phyloP scores from a whole-genome alignment of 2,329 filamentous ascomycete species.

The Aciculosporium take region DNA sequence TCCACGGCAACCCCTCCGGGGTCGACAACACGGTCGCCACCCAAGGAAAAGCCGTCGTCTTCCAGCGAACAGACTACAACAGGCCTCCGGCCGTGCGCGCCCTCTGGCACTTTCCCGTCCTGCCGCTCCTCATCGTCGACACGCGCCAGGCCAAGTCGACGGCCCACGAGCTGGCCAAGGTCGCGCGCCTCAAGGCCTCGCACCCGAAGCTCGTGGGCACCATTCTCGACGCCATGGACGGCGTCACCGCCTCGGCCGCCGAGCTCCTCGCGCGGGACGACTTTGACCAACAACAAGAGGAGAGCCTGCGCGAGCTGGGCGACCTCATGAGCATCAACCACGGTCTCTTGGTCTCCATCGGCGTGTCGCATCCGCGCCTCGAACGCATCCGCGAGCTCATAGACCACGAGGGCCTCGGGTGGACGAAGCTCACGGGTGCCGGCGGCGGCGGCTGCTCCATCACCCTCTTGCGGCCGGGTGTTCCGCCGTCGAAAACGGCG shows the following conservation, averaged over 20 bases:
- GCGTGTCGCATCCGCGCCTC: constrained; percentile 85
- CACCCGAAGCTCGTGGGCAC: constrained; percentile 66
- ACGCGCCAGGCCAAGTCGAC: constrained; percentile 82
- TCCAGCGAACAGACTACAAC: constrained; percentile 64
- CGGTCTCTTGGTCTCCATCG: constrained; percentile 75
- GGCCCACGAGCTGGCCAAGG: constrained; percentile 72
- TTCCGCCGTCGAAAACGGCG: constrained; percentile 39
- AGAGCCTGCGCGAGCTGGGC: constrained; percentile 59
- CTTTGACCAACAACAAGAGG: constrained; percentile 51
- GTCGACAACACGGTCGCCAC: constrained; percentile 94
- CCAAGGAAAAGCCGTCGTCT: constrained; percentile 87
- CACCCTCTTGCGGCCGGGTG: constrained; percentile 63
- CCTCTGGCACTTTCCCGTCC: constrained; percentile 77
- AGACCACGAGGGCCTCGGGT: constrained; percentile 78
- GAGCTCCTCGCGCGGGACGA: constrained; percentile 42
- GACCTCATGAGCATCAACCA: constrained; percentile 91
- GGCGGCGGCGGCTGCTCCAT: constrained; percentile 95
- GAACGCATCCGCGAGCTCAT: constrained; percentile 85
- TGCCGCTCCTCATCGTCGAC: constrained; percentile 80
- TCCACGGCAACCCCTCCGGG: constrained; percentile 90
- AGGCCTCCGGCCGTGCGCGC: constrained; percentile 64
- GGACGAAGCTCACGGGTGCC: constrained; percentile 94
- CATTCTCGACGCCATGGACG: constrained; percentile 77
- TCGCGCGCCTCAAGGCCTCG: constrained; percentile 52
- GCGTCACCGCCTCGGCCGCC: constrained; percentile 44